A percentile compares a stretch with the other conserved stretches of the same genome.
These are phyloP conservation scores for Casuarina cunninghamiana DNA, from an alignment of 306 rosid genomes.

Conservation along the genomic window DNA sequence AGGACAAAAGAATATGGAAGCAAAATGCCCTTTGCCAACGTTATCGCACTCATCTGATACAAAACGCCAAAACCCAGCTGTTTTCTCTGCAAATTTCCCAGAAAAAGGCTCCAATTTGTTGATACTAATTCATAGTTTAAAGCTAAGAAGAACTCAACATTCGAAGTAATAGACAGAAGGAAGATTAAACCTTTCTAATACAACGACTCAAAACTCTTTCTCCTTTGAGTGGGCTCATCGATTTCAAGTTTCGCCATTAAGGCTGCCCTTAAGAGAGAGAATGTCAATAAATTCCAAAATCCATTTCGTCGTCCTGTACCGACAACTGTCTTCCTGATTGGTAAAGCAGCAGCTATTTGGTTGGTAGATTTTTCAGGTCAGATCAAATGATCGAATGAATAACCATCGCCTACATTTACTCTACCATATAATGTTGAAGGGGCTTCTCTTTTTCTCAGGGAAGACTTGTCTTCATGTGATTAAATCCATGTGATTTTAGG, in stretches of 20 bases:
- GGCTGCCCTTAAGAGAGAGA: not conserved
- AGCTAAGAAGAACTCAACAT: conserved; percentile 3
- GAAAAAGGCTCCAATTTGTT: conserved; percentile 10
- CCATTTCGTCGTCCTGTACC: not conserved
- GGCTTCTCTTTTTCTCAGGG: conserved; percentile 9
- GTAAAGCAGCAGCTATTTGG: too few relatives aligned
- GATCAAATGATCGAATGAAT: not conserved
- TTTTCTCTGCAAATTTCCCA: conserved; percentile 19
- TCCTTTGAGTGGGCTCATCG: not conserved
- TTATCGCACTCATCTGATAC: not conserved
- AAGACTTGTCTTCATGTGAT: conserved; percentile 41
- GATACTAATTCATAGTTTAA: conserved; percentile 22
- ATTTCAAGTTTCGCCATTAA: not conserved
- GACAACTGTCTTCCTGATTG: not conserved
- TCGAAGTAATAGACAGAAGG: not conserved
- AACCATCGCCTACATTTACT: not conserved
- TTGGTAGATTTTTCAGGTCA: not conserved
- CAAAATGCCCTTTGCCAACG: conserved; percentile 4
- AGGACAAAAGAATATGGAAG: conserved; percentile 15
- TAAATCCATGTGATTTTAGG: conserved; percentile 34
- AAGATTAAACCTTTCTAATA: not conserved
- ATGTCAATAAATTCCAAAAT: not conserved
- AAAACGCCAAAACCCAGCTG: conserved; percentile 20
- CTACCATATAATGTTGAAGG: not conserved
- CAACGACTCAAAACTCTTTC: not conserved